Percentiles rank a stretch among this genome's conserved stretches.
Conservation (phyloP, 768 basidiomycete genomes). For the Termitomyces sp. region DNA sequence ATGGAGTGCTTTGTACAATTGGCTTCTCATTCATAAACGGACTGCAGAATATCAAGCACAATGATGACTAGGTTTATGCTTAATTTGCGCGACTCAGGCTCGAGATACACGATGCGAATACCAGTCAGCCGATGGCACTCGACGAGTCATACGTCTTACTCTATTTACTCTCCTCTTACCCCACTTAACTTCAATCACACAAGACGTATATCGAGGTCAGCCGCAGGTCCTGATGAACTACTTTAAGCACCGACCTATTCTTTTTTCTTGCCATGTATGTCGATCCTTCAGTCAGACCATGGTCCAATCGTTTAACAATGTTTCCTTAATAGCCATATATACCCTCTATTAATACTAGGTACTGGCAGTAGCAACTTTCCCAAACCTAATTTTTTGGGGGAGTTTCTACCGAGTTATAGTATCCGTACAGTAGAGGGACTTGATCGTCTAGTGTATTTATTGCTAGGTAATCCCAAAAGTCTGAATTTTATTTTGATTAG, state of each 20-base stretch:
- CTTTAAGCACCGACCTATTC: neutral
- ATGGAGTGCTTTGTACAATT: neutral
- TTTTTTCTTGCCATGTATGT: too few species aligned
- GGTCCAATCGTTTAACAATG: neutral
- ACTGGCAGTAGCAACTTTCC: too few species aligned
- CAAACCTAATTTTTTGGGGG: too few species aligned
- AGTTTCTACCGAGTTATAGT: neutral
- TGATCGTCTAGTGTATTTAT: neutral
- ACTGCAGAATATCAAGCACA: constrained; percentile 21
- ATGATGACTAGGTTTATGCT: constrained; percentile 26
- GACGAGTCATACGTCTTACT: constrained; percentile 7
- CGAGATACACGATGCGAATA: neutral
- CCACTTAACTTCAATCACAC: neutral
- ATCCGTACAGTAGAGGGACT: neutral
- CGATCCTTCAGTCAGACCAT: too few species aligned
- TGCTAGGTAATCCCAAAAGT: neutral
- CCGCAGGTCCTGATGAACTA: neutral
- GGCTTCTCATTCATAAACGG: neutral
- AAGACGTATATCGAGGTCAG: neutral
- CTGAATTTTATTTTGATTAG: too few species aligned
- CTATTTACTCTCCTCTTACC: neutral
- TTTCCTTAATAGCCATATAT: neutral
- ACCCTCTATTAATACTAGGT: neutral
- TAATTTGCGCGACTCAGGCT: constrained; percentile 23
- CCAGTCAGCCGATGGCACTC: neutral